Conservation (phyloP, 2,329 filamentous ascomycete genomes). For the Colletotrichum sp. region DNA sequence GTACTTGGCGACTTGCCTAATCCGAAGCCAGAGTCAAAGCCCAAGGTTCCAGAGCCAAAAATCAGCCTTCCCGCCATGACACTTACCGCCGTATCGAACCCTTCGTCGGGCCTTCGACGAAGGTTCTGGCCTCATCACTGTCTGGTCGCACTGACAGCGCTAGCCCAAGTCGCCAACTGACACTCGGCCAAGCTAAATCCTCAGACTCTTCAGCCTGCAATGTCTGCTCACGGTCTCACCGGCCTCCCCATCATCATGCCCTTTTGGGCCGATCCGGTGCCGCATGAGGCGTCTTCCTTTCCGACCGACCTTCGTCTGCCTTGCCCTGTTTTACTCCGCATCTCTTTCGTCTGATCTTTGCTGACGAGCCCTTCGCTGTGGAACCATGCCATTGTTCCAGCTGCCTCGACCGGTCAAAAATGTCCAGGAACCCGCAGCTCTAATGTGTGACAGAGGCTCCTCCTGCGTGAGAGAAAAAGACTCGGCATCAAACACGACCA, state of each 20-base stretch:
- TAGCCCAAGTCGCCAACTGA: background rate
- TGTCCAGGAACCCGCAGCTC: background rate
- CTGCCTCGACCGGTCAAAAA: background rate
- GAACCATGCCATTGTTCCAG: background rate
- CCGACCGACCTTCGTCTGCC: background rate
- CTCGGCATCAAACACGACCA: background rate
- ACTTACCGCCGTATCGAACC: background rate
- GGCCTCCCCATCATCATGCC: background rate
- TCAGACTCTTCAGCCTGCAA: background rate
- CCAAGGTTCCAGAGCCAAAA: background rate
- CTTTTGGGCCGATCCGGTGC: background rate
- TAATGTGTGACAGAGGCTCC: background rate
- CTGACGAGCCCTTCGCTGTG: background rate
- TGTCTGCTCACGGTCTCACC: background rate
- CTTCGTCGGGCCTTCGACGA: conserved; percentile 4
- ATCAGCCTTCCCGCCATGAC: background rate
- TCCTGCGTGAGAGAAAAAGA: background rate
- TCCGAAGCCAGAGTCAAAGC: background rate
- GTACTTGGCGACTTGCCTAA: background rate
- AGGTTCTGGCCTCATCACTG: conserved; percentile 1
- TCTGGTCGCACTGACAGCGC: background rate
- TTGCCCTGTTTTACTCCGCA: conserved; percentile 4
- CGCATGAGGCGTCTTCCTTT: background rate
- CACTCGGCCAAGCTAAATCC: background rate
- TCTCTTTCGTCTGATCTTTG: conserved; percentile 5